These are phyloP conservation scores for Leptosphaerulina australis DNA, from an alignment of 2,329 filamentous ascomycete genomes.

Conservation along the genomic window DNA sequence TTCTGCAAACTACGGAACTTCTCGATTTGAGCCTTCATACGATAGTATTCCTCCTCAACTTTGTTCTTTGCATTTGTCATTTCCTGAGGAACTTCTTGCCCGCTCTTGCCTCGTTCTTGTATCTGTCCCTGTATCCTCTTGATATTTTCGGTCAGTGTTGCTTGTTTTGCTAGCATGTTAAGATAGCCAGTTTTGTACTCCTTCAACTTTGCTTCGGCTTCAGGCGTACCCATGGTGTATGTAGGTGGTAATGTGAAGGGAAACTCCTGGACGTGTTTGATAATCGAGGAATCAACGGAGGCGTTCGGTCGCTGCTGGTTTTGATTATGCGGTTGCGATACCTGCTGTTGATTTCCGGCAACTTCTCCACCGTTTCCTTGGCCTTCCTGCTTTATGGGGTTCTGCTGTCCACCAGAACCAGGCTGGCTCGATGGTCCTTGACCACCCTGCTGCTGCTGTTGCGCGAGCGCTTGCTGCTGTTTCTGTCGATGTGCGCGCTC, in stretches of 20 bases:
- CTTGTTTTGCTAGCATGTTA: conserved; percentile 42
- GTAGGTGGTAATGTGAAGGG: conserved; percentile 39
- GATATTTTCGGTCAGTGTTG: conserved; percentile 35
- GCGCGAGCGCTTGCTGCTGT: conserved; percentile 25
- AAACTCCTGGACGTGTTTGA: conserved; percentile 48
- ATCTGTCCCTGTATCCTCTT: conserved; percentile 36
- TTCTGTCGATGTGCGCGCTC: conserved; percentile 51
- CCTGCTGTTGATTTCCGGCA: conserved; percentile 11
- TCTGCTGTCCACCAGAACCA: conserved; percentile 34
- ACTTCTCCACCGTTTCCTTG: conserved; percentile 6
- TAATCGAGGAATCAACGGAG: conserved; percentile 41
- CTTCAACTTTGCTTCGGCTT: conserved; percentile 45
- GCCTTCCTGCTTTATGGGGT: conserved; percentile 29
- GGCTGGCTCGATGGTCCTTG: conserved; percentile 33
- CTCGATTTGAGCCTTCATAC: conserved; percentile 41
- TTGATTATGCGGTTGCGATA: conserved; percentile 17
- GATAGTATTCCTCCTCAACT: conserved; percentile 39
- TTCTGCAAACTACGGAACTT: conserved; percentile 46
- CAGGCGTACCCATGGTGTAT: conserved; percentile 41
- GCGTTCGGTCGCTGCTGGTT: conserved; percentile 19
- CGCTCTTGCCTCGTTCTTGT: conserved; percentile 39
- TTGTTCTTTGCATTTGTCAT: conserved; percentile 34
- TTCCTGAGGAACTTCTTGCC: conserved; percentile 44
- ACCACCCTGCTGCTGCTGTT: conserved; percentile 24
- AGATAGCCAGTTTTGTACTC: conserved; percentile 46